phyloP scores from a whole-genome alignment of 768 basidiomycete genomes.

The Boletus pseudo-olivaceus region DNA sequence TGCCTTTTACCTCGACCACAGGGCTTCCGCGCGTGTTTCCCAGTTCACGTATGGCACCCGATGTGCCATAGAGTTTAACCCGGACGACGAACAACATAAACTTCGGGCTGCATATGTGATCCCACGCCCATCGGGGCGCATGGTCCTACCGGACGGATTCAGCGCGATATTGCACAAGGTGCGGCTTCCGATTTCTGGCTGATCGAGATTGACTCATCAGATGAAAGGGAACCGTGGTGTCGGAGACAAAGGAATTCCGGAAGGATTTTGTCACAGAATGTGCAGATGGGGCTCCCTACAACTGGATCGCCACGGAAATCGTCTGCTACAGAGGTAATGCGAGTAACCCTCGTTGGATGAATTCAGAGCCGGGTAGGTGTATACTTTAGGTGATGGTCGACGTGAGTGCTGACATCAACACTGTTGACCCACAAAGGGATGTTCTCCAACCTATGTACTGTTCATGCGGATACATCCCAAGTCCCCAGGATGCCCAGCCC shows the following conservation, averaged over 20 bases:
- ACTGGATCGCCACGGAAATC: conserved; percentile 27
- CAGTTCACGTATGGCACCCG: conserved; percentile 39
- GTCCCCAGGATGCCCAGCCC: conserved; percentile 31
- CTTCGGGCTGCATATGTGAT: conserved; percentile 24
- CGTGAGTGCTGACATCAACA: not conserved
- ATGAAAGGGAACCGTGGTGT: conserved; percentile 27
- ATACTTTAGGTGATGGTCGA: too few relatives aligned
- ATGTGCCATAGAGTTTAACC: conserved; percentile 29
- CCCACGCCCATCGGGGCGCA: conserved; percentile 33
- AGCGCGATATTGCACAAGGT: conserved; percentile 30
- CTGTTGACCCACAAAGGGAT: conserved; percentile 17
- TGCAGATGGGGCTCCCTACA: conserved; percentile 25
- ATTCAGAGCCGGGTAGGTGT: conserved; percentile 26
- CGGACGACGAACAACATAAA: conserved; percentile 28
- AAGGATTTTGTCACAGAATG: conserved; percentile 32
- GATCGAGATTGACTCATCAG: not conserved
- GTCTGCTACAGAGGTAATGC: conserved; percentile 27
- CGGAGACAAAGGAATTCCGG: conserved; percentile 30
- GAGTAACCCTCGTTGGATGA: conserved; percentile 27
- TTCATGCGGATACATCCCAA: conserved; percentile 27
- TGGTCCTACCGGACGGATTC: conserved; percentile 30
- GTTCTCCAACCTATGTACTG: conserved; percentile 23
- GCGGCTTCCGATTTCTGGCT: too few relatives aligned
- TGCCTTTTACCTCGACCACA: conserved; percentile 42
- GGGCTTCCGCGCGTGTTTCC: conserved; percentile 37